phyloP scores from a whole-genome alignment of 495 filamentous ascomycete species.

The Penicillium nucicola region DNA sequence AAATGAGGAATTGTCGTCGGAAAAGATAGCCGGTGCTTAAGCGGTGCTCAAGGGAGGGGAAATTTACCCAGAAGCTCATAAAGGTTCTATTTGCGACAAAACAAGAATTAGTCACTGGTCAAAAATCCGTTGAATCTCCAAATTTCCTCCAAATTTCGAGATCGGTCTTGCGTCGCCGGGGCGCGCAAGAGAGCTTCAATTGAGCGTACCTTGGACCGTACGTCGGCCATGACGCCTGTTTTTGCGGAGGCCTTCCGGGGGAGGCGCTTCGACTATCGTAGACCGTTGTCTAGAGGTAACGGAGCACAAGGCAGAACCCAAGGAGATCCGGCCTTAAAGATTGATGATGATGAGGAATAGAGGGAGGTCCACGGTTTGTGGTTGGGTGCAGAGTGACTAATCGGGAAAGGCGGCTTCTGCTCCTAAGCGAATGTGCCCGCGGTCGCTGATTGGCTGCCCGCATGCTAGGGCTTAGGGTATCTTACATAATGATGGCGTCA shows the following conservation, averaged over 20 bases:
- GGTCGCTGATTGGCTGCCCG: constrained; percentile 1
- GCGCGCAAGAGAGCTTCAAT: constrained; percentile 8
- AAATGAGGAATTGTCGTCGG: constrained; percentile 16
- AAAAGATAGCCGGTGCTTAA: constrained; percentile 18
- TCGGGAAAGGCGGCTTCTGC: constrained; percentile 10
- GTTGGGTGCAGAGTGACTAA: constrained; percentile 8
- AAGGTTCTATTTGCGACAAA: constrained; percentile 55
- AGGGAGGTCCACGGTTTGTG: constrained; percentile 10
- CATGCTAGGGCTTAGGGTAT: constrained; percentile 13
- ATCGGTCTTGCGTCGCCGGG: not conserved
- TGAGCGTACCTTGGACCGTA: constrained; percentile 49
- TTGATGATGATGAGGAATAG: constrained; percentile 22
- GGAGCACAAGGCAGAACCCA: constrained; percentile 39
- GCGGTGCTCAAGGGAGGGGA: constrained; percentile 27
- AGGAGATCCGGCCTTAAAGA: constrained; percentile 32
- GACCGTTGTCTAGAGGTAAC: constrained; percentile 14
- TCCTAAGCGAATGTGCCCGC: constrained; percentile 6
- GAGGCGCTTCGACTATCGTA: constrained; percentile 45
- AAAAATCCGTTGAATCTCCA: not conserved
- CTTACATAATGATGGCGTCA: constrained; percentile 10
- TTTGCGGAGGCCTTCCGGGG: constrained; percentile 47
- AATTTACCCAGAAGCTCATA: constrained; percentile 84
- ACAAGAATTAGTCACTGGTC: constrained; percentile 2
- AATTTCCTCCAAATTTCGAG: not conserved
- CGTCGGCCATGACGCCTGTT: constrained; percentile 51